Conservation (phyloP, 139 green algal genomes). For the Auxenochlorella pyrenoidosa region DNA sequence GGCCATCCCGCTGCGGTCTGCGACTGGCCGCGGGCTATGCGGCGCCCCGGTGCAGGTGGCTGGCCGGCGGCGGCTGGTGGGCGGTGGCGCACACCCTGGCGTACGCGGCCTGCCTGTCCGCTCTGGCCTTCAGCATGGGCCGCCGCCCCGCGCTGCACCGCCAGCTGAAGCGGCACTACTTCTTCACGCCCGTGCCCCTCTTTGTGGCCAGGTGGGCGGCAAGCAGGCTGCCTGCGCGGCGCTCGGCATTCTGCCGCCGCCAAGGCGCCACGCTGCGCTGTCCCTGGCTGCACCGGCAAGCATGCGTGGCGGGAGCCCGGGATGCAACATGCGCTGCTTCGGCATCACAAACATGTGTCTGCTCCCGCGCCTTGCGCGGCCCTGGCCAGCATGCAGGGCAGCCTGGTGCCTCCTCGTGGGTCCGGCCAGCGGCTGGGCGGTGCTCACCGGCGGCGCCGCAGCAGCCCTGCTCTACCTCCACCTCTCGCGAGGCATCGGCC, state of each 20-base stretch:
- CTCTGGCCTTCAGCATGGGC: neutral
- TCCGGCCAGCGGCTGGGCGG: neutral
- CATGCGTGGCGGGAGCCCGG: no score
- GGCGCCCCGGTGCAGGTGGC: slow-evolving; percentile 2
- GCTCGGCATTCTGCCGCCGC: neutral
- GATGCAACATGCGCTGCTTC: no score
- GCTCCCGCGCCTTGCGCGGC: neutral
- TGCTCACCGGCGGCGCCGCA: neutral
- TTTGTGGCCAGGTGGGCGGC: neutral
- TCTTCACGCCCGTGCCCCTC: neutral
- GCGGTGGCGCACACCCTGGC: neutral
- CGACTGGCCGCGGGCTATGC: no score
- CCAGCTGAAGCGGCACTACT: neutral
- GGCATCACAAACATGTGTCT: neutral
- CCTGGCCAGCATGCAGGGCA: neutral
- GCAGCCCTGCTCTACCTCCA: neutral
- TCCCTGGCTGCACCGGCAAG: neutral
- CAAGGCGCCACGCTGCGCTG: neutral
- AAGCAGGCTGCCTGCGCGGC: neutral
- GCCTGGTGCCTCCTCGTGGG: neutral
- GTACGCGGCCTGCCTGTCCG: no score
- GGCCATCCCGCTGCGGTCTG: no score
- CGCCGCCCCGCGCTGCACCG: neutral
- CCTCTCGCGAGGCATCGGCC: neutral
- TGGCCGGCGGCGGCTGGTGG: slow-evolving; percentile 20